A percentile compares a stretch with the other conserved stretches of the same genome.
These are phyloP conservation scores for Chaetoceros tenuissimus DNA, from an alignment of 108 stramenopile species.

Conservation along the genomic window DNA sequence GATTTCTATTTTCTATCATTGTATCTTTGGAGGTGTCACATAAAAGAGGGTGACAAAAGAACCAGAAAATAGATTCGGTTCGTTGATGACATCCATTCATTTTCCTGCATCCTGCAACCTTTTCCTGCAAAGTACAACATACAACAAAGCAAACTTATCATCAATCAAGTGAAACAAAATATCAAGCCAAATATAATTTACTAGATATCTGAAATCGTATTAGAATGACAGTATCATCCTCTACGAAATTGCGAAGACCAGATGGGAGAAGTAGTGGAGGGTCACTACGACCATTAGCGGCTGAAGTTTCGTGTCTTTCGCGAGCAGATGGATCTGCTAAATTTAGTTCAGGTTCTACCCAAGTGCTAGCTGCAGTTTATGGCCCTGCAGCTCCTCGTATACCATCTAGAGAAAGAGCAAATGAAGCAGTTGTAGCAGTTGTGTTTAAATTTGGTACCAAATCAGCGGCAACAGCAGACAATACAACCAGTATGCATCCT, in stretches of 20 bases:
- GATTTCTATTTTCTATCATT: too few species aligned
- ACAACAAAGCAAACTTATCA: too few species aligned
- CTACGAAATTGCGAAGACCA: slow-evolving; percentile 6
- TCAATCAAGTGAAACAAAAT: too few species aligned
- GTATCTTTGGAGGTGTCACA: too few species aligned
- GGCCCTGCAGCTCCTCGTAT: slow-evolving; percentile 77
- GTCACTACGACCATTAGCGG: slow-evolving; percentile 72
- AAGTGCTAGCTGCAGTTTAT: slow-evolving; percentile 79
- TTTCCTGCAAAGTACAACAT: too few species aligned
- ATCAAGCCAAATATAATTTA: too few species aligned
- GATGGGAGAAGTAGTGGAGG: slow-evolving; percentile 37
- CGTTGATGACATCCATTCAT: too few species aligned
- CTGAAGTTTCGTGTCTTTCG: slow-evolving; percentile 73
- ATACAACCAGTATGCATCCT: slow-evolving; percentile 14
- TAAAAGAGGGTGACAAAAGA: too few species aligned
- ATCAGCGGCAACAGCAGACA: slow-evolving; percentile 2
- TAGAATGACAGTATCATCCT: too few species aligned
- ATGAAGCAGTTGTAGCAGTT: slow-evolving; percentile 53
- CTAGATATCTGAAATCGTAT: too few species aligned
- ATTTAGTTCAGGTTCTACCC: slow-evolving; percentile 74
- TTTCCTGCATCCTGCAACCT: too few species aligned
- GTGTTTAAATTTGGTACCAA: slow-evolving; percentile 43
- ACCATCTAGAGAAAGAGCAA: slow-evolving; percentile 34
- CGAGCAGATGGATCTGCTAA: slow-evolving; percentile 81
- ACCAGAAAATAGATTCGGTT: too few species aligned